Conservation (phyloP, 306 rosid species). For the Medicago arabica region DNA sequence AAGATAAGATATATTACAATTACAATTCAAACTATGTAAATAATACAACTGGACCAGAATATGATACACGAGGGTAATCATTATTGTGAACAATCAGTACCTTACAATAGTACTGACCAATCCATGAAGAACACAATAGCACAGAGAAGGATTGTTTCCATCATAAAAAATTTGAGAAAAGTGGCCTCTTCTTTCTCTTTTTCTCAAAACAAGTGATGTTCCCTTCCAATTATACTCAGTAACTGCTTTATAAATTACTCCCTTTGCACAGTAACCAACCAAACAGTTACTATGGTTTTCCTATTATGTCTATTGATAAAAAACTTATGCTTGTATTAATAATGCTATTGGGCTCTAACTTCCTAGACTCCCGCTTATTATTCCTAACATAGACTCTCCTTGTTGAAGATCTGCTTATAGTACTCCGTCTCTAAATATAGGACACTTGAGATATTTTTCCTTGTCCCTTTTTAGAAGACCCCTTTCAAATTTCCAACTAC, state of each 20-base stretch:
- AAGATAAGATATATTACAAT: conserved; percentile 22
- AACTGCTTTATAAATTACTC: conserved; percentile 23
- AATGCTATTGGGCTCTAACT: conserved; percentile 12
- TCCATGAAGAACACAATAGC: conserved; percentile 7
- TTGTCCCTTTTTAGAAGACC: background rate
- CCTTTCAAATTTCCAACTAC: background rate
- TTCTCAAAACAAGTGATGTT: conserved; percentile 1
- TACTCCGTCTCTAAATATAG: background rate
- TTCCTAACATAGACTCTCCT: conserved; percentile 20
- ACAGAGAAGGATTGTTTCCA: conserved; percentile 22
- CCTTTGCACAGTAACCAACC: conserved; percentile 23
- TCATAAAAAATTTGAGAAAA: conserved; percentile 2
- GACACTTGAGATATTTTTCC: background rate
- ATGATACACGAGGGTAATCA: background rate
- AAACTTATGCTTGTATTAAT: conserved; percentile 20
- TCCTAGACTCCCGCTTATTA: conserved; percentile 15
- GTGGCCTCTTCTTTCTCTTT: conserved; percentile 21
- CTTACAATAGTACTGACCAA: background rate
- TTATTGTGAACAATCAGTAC: conserved; percentile 17
- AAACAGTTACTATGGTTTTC: conserved; percentile 3
- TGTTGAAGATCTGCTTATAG: conserved; percentile 1
- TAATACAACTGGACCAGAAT: conserved; percentile 25
- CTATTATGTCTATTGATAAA: conserved; percentile 23
- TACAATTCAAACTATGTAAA: conserved; percentile 40
- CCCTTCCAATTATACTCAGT: conserved; percentile 6